Base-by-base conservation (phyloP, 208 protist species). In the Endotrypanum monterogeii region DNA sequence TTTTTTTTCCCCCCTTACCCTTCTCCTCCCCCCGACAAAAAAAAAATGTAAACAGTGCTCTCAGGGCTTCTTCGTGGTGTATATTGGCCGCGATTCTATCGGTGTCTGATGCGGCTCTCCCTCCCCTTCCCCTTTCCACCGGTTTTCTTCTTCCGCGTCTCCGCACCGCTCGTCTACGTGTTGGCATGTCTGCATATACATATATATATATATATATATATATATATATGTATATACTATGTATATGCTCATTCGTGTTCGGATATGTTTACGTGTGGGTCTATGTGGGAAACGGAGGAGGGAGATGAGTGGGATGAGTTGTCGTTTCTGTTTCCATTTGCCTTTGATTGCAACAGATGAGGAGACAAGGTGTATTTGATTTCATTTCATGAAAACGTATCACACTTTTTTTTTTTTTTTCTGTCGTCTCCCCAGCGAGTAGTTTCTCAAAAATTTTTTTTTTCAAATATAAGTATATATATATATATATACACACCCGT, bases 21-120 rank as follows among this genome's bases (percentile, higher is more conserved):
- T 57, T 78, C 67, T 32, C 50, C 72, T 67, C 48, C 62, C 50
- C 8, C 44, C n/a, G 2, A 5, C 44, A 48, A 48, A 48, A 5
- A 48, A 48, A 48, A 48, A 48, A 48, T 14, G 12, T 48, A 5
- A 11, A 48, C 8, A 11, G 44, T 0, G 5, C 5, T 48, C 12
- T 48, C 44, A 48, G 12, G 8, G 44, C 44, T 48, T 48, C 44
- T 48, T 48, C 44, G 12, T 48, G 44, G 5, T 48, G 44, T 48
- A 48, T 48, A 48, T 48, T 48, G 5, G 5, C 12, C 8, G 12
- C 5, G 5, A 11, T 48, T 48, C 44, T 48, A 0, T 14, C 44
- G 8, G 44, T 48, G 44, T 5, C 12, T 11, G 44, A 11, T 48
- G 12, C 44, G n/a, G n/a, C n/a, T n/a, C n/a, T n/a, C n/a, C n/a